Base-by-base conservation (phyloP, 257 asterid species). In the Haberlea rhodopensis region DNA sequence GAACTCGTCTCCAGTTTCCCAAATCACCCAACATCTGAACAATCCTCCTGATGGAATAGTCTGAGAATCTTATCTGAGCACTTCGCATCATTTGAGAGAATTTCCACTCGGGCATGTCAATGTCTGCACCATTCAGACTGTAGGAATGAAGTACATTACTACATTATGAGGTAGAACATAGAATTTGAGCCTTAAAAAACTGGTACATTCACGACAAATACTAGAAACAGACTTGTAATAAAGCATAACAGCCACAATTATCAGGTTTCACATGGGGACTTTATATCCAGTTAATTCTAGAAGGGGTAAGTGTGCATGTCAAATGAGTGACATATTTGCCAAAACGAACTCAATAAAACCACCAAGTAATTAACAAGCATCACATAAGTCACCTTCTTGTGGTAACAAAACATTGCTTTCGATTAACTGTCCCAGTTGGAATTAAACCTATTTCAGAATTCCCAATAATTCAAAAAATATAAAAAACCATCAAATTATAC, bases 111-210 rank as follows among this genome's bases (percentile, higher is more conserved):
- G 99, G 99, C 68, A 92, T 89, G 79, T 85, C 85, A 71, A 92
- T 80, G 86, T 89, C 96, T 87, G 97, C 97, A 84, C 97, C 99
- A 84, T 92, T 89, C 75, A 92, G 77, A 86, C 99, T 92, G 99
- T 80, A 78, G 56, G 83, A 91, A 88, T 77, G 83, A 85, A 85
- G 75, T 79, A 81, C 76, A 84, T 78, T 69, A 71, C 58, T 76
- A 84, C 62, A 74, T 79, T 67, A 75, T 46, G 60, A 48, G 78
- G 73, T 34, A 61, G 58, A 69, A 71, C 67, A 75, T 32, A 62
- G 23, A 59, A 65, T 63, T 32, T 48, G 23, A 37, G 1, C 72
- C 23, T 64, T 31, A 43, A 56, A 66, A n/a, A 34, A 27, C 11
- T 46, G 43, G 16, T 59, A 57, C 22, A 40, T 48, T 52, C 24